Conservation (phyloP, 176 grass and related monocot genomes). For the Carex littledalei region DNA sequence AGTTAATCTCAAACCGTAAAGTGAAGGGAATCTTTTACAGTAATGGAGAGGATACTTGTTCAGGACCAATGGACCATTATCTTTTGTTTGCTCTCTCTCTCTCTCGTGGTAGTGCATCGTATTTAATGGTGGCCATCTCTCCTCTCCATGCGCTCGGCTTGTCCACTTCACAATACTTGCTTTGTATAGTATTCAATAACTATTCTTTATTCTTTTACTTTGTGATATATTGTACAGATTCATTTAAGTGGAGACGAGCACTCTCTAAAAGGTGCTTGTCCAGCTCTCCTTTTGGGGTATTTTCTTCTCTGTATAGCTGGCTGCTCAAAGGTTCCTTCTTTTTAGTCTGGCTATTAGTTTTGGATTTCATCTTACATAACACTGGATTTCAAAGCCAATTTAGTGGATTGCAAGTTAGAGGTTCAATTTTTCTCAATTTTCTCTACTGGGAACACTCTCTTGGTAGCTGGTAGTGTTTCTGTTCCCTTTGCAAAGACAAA, state of each 20-base stretch:
- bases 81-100: neutral
- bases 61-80: neutral
- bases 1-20: too few species aligned
- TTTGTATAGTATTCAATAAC: neutral
- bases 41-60: too few species aligned
- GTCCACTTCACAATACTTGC: neutral
- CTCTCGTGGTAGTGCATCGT: neutral
- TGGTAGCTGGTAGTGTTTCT: neutral
- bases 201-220: neutral
- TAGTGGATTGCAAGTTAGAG: neutral
- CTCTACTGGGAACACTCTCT: slow-evolving; percentile 3
- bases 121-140: slow-evolving; percentile 11
- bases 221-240: neutral
- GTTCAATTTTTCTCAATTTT: neutral
- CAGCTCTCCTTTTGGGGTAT: slow-evolving; percentile 17
- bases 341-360: neutral
- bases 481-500: slow-evolving; percentile 10
- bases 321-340: slow-evolving; percentile 11
- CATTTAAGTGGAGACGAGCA: neutral
- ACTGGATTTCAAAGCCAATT: neutral
- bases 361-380: neutral
- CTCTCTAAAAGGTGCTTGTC: slow-evolving; percentile 4
- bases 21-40: too few species aligned
- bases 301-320: neutral
- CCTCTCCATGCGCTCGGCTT: neutral